Evolutionary conservation across 163 green algal species (phyloP).

Genomic region (Botryococcus braunii): DNA sequence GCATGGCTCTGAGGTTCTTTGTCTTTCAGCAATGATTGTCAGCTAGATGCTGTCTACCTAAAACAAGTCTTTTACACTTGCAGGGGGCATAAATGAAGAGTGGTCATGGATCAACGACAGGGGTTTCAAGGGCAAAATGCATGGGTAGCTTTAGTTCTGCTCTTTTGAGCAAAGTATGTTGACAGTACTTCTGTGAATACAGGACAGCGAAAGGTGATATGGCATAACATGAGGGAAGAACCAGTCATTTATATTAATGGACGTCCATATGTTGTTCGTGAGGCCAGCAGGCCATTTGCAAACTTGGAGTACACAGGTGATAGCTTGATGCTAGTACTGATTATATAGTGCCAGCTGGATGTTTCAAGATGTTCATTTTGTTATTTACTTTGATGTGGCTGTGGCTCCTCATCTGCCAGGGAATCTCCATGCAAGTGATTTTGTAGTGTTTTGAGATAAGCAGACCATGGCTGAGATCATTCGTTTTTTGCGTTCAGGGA

Average conservation of each 20-base stretch:
- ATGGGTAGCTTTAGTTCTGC: conserved; percentile 1
- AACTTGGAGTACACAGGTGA: conserved; percentile 97
- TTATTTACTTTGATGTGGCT: too few relatives aligned
- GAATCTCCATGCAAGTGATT: too few relatives aligned
- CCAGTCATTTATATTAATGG: conserved; percentile 91
- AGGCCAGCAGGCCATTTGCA: conserved; percentile 85
- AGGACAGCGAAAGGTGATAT: conserved; percentile 55
- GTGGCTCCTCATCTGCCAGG: too few relatives aligned
- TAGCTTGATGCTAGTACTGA: too few relatives aligned
- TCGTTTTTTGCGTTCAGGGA: conserved; percentile 55
- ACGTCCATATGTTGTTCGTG: conserved; percentile 84
- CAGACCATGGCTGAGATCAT: too few relatives aligned
- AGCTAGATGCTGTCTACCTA: conserved; percentile 1
- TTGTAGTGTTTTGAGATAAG: too few relatives aligned
- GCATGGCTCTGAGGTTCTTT: too few relatives aligned
- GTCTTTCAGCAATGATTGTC: too few relatives aligned
- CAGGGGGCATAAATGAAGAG: background rate
- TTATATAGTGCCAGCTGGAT: too few relatives aligned
- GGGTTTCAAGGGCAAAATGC: too few relatives aligned
- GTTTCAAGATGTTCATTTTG: too few relatives aligned
- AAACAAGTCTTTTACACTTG: too few relatives aligned
- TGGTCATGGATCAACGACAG: background rate
- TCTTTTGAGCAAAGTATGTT: background rate
- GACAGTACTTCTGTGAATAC: background rate
- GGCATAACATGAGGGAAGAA: conserved; percentile 94